Evolutionary conservation across 2,329 filamentous ascomycete genomes (phyloP).

Genomic region (Ilyonectria mors-panacis): DNA sequence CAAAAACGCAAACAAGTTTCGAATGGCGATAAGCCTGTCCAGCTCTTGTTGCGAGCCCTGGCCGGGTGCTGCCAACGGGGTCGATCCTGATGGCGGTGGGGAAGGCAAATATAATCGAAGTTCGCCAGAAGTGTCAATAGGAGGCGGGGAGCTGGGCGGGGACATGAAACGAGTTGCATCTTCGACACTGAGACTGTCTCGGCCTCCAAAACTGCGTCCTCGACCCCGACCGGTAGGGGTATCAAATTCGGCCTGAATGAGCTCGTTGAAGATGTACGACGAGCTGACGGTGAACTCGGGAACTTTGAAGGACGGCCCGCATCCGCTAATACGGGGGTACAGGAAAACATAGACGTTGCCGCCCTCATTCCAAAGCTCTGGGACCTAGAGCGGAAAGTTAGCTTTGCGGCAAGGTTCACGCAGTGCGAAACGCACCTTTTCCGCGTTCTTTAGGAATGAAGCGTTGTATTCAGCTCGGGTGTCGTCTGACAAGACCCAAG

Average conservation of each 20-base stretch:
- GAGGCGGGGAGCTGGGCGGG: conserved; percentile 56
- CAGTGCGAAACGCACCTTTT: conserved; percentile 62
- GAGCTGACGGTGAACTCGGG: conserved; percentile 67
- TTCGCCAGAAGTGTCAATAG: conserved; percentile 58
- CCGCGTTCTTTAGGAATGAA: conserved; percentile 64
- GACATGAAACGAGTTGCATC: conserved; percentile 62
- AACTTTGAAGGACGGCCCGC: conserved; percentile 73
- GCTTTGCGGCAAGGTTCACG: conserved; percentile 29
- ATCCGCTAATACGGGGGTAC: conserved; percentile 64
- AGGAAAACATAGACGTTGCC: conserved; percentile 72
- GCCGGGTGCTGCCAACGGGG: conserved; percentile 53
- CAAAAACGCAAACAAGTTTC: conserved; percentile 78
- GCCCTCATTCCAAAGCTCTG: conserved; percentile 76
- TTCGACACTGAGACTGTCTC: conserved; percentile 63
- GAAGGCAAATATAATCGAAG: conserved; percentile 69
- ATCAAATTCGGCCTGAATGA: conserved; percentile 63
- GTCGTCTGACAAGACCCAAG: conserved; percentile 71
- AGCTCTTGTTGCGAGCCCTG: conserved; percentile 58
- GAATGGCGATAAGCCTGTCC: conserved; percentile 70
- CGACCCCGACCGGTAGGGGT: conserved; percentile 51
- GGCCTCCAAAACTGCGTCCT: conserved; percentile 63
- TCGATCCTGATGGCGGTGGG: conserved; percentile 55
- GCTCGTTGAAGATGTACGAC: conserved; percentile 68
- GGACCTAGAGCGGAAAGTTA: conserved; percentile 62
- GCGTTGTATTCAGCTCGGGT: conserved; percentile 70